Percentiles rank a stretch among this genome's conserved stretches.
Evolutionary conservation across 495 filamentous ascomycete species (phyloP).

Genomic region (Neurospora sp.): DNA sequence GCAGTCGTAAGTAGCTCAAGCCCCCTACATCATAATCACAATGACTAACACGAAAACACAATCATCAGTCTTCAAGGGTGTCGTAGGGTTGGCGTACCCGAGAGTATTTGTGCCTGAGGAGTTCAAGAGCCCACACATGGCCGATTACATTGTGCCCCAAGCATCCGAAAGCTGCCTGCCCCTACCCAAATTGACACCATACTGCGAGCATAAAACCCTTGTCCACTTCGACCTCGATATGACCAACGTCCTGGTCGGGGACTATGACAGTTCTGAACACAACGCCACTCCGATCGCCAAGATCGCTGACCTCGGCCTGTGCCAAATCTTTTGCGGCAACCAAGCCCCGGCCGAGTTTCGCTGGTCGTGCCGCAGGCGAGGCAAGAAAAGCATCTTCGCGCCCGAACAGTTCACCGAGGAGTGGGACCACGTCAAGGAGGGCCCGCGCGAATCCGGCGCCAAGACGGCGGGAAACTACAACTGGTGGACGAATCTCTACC

Average conservation of each 20-base stretch:
- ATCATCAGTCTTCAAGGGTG: slow-evolving; percentile 4
- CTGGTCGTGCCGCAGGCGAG: neutral
- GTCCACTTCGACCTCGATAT: slow-evolving; percentile 8
- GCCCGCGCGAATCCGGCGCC: neutral
- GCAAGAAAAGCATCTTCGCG: neutral
- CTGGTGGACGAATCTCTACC: slow-evolving; percentile 8
- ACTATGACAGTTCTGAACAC: neutral
- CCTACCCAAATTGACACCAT: neutral
- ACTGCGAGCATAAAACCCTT: neutral
- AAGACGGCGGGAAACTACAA: slow-evolving; percentile 5
- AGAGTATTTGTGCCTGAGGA: neutral
- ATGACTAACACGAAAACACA: neutral
- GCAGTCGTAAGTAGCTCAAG: slow-evolving; percentile 3
- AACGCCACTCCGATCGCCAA: slow-evolving; percentile 1
- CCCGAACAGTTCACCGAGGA: slow-evolving; percentile 9
- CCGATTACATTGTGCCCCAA: neutral
- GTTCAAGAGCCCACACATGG: neutral
- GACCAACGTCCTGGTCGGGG: slow-evolving; percentile 3
- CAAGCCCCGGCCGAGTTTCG: too few species aligned
- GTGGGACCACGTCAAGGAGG: slow-evolving; percentile 6
- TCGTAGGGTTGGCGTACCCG: slow-evolving; percentile 9
- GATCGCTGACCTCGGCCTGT: slow-evolving; percentile 6
- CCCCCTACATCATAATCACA: neutral
- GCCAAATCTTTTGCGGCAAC: neutral
- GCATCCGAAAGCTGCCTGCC: neutral